Conservation (phyloP, 768 basidiomycete genomes). For the Royoungia palumana region DNA sequence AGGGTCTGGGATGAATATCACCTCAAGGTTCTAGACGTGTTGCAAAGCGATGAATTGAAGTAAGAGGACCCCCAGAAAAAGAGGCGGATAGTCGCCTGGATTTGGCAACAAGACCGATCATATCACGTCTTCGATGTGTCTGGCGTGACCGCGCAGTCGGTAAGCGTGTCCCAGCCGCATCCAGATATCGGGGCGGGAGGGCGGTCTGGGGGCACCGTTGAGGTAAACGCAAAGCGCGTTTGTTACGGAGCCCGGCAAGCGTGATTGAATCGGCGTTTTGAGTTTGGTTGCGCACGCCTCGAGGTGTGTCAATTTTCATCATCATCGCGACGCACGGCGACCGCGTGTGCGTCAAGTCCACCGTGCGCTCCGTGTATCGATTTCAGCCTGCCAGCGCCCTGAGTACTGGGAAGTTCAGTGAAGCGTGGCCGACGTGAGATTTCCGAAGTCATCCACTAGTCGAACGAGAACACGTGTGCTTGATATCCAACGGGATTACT, state of each 20-base stretch:
- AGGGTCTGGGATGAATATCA: slow-evolving; percentile 20
- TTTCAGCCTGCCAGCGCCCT: too few species aligned
- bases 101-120: slow-evolving; percentile 10
- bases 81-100: slow-evolving; percentile 6
- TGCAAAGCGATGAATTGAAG: slow-evolving; percentile 28
- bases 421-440: too few species aligned
- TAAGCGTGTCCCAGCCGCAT: slow-evolving; percentile 16
- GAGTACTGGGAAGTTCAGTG: too few species aligned
- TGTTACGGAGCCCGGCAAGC: slow-evolving; percentile 1
- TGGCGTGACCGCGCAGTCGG: slow-evolving; percentile 20
- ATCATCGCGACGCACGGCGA: slow-evolving; percentile 27
- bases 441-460: too few species aligned
- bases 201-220: slow-evolving; percentile 18
- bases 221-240: slow-evolving; percentile 29
- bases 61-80: slow-evolving; percentile 34
- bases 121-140: slow-evolving; percentile 34
- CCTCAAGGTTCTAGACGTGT: slow-evolving; percentile 21
- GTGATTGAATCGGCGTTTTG: slow-evolving; percentile 25
- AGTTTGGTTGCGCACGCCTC: slow-evolving; percentile 26
- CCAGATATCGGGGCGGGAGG: slow-evolving; percentile 6
- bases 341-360: slow-evolving; percentile 30
- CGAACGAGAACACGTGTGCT: background rate
- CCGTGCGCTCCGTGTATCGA: too few species aligned
- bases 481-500: background rate
- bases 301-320: slow-evolving; percentile 28